phyloP scores from a whole-genome alignment of 352 stramenopile genomes.

The Phytopythium cucurbitacearum region DNA sequence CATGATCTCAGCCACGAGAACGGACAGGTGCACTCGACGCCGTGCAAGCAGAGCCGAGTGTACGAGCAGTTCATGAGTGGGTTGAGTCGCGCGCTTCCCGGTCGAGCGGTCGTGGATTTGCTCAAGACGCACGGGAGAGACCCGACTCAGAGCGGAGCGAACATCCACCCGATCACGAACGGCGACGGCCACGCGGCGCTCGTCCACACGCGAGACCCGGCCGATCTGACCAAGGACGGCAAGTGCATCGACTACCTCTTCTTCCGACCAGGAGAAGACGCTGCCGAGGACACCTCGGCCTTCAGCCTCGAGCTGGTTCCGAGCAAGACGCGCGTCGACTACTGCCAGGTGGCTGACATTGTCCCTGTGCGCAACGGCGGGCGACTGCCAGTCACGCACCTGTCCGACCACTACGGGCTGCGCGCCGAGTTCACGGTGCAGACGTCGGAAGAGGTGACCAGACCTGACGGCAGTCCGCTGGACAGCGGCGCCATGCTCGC shows the following conservation, averaged over 20 bases:
- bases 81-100: slow-evolving; percentile 34
- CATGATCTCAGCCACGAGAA: slow-evolving; percentile 56
- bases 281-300: slow-evolving; percentile 3
- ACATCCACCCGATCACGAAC: slow-evolving; percentile 75
- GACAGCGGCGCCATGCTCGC: slow-evolving; percentile 28
- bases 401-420: slow-evolving; percentile 80
- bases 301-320: slow-evolving; percentile 42
- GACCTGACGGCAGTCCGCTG: slow-evolving; percentile 32
- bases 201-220: slow-evolving; percentile 32
- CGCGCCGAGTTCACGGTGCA: slow-evolving; percentile 49
- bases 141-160: slow-evolving; percentile 35
- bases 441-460: slow-evolving; percentile 23
- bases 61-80: slow-evolving; percentile 57
- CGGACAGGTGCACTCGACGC: slow-evolving; percentile 9
- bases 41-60: slow-evolving; percentile 48
- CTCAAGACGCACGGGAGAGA: slow-evolving; percentile 54
- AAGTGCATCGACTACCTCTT: slow-evolving; percentile 89
- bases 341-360: slow-evolving; percentile 41
- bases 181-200: slow-evolving; percentile 70
- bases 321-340: slow-evolving; percentile 47
- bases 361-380: slow-evolving; percentile 10
- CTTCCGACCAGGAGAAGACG: slow-evolving; percentile 37
- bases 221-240: slow-evolving; percentile 48
- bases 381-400: slow-evolving; percentile 60
- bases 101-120: slow-evolving; percentile 46